Conservation (phyloP, 805 yeast genomes). For the Metschnikowia cubensis region DNA sequence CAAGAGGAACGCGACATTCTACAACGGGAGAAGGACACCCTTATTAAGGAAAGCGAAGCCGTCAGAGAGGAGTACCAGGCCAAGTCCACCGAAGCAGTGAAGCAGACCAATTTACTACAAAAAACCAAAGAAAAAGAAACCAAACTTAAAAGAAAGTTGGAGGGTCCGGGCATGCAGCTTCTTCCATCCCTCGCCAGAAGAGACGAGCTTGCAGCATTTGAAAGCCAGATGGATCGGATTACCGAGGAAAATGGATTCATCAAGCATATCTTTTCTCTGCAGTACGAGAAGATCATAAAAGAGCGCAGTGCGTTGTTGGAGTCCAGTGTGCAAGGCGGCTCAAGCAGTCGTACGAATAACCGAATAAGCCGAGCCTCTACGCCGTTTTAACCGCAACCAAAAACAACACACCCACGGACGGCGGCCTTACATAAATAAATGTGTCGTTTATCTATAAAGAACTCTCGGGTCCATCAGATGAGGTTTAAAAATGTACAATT, state of each 20-base stretch:
- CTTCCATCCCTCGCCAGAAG: slow-evolving; percentile 33
- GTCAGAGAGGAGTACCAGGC: slow-evolving; percentile 31
- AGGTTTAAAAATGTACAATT: background rate
- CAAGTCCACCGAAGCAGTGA: slow-evolving; percentile 32
- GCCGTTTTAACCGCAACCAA: slow-evolving; percentile 20
- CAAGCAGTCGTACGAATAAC: slow-evolving; percentile 30
- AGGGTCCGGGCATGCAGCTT: slow-evolving; percentile 33
- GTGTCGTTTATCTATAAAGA: background rate
- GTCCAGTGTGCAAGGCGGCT: slow-evolving; percentile 21
- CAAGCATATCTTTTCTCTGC: slow-evolving; percentile 24
- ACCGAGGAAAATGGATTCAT: slow-evolving; percentile 29
- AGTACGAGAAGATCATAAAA: slow-evolving; percentile 31
- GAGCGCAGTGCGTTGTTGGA: slow-evolving; percentile 34
- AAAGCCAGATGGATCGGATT: slow-evolving; percentile 23
- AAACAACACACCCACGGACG: background rate
- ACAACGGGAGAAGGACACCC: slow-evolving; percentile 21
- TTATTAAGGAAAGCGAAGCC: slow-evolving; percentile 28
- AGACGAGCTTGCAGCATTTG: slow-evolving; percentile 30
- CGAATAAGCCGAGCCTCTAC: slow-evolving; percentile 40
- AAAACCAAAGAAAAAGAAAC: slow-evolving; percentile 19
- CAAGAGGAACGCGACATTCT: slow-evolving; percentile 25
- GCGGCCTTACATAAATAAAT: background rate
- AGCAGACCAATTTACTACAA: slow-evolving; percentile 21
- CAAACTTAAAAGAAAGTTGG: slow-evolving; percentile 20
- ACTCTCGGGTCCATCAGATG: background rate